Evolutionary conservation across 2,329 filamentous ascomycete species (phyloP).

Genomic region (Leptoxyphium fumago): DNA sequence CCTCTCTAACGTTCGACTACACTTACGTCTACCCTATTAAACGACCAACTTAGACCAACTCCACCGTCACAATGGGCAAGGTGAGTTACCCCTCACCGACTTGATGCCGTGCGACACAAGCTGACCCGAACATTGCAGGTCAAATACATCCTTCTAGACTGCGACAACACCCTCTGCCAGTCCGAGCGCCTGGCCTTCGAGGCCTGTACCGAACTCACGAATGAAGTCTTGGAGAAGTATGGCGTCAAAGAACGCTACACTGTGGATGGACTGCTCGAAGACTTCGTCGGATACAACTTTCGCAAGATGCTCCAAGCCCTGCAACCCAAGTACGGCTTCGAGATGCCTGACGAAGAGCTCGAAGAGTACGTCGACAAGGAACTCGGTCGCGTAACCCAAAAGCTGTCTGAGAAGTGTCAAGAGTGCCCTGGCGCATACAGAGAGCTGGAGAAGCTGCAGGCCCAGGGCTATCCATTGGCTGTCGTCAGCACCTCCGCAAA

Average conservation of each 20-base stretch:
- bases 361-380: constrained; percentile 62
- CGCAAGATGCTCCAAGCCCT: constrained; percentile 74
- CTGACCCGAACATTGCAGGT: constrained; percentile 14
- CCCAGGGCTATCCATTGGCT: constrained; percentile 50
- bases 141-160: constrained; percentile 39
- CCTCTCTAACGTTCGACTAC: no score
- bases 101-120: background rate
- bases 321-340: constrained; percentile 61
- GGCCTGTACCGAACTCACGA: constrained; percentile 76
- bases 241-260: constrained; percentile 57
- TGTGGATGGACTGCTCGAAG: constrained; percentile 59
- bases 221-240: constrained; percentile 61
- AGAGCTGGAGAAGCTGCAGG: constrained; percentile 43
- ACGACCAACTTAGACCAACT: background rate
- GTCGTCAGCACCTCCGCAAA: constrained; percentile 73
- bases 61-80: constrained; percentile 13
- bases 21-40: background rate
- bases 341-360: constrained; percentile 51
- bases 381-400: constrained; percentile 70
- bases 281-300: constrained; percentile 92
- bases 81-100: constrained; percentile 4
- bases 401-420: constrained; percentile 37
- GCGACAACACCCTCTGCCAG: constrained; percentile 83
- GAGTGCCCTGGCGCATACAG: constrained; percentile 41
- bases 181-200: constrained; percentile 85